Base-by-base conservation (phyloP, 768 basidiomycete genomes). In the Rhizopogon roseolus region DNA sequence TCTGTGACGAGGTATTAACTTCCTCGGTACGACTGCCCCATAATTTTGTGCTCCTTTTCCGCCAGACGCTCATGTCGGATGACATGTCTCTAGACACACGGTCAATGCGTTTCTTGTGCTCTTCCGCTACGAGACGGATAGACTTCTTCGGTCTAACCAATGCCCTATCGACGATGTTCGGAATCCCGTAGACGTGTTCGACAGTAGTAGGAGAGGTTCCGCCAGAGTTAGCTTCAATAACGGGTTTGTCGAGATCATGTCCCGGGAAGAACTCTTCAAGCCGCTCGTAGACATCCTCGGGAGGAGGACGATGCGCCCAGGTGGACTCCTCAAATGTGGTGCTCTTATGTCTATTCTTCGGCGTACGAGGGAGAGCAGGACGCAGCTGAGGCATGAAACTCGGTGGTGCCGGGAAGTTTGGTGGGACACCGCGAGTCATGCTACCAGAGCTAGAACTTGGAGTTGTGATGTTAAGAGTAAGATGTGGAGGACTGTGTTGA, bases 1-100 rank as follows among this genome's bases (percentile, higher is more conserved):
- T 77, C 55, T 87, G 83, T 17, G 79, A 81, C 19, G 93, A 85
- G 5, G 87, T 93, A 46, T 48, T n/a, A 27, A 98, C 93, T 68
- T 99, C 97, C 63, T 97, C 95, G 40, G 98, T 71, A 61, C 82
- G 85, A 63, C 89, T 91, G 9, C 91, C 95, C 93, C 97, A 99
- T 52, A 99, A 77, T 70, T 95, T 98, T 19, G 95, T 96, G 63
- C 91, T 93, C 64, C 92, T 79, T 68, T 91, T 86, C 41, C 93
- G 80, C 59, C 86, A 64, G 49, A 86, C 67, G 54, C 75, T 75
- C n/a, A 71, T 69, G 5, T 72, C 75, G n/a, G 74, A 74, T 5
- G 77, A 64, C 22, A 79, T 64, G 50, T 84, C 77, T 59, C 81
- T 81, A 42, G 86, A 88, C 5, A 79, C 81, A 42, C 88, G 79